phyloP scores from a whole-genome alignment of 345 rosid species.

The Erodium maritimum region DNA sequence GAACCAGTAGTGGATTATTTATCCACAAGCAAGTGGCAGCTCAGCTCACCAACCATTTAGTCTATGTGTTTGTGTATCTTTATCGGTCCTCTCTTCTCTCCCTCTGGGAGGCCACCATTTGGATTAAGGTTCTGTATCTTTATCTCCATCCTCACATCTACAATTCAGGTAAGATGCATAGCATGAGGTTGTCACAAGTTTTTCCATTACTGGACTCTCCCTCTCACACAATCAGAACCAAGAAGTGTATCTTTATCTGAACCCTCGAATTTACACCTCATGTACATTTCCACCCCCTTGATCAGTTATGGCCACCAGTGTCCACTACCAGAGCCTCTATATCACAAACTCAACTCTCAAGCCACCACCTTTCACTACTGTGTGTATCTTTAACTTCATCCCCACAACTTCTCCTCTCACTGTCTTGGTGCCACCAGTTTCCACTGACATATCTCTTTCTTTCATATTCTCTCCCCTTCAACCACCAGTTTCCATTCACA shows the following conservation, averaged over 20 bases:
- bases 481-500: no score
- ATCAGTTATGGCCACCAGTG: neutral
- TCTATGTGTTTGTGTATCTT: neutral
- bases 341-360: neutral
- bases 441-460: no score
- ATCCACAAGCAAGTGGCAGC: neutral
- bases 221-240: neutral
- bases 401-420: no score
- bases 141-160: neutral
- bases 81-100: neutral
- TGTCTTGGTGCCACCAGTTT: no score
- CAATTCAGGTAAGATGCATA: neutral
- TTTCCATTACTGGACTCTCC: neutral
- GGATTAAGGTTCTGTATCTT: neutral
- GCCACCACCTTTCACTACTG: neutral
- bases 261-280: neutral
- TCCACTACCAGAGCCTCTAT: neutral
- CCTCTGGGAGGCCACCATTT: neutral
- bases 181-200: neutral
- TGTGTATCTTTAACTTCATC: neutral
- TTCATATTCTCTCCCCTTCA: no score
- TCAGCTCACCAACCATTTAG: neutral
- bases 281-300: neutral
- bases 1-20: neutral
- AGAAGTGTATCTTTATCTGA: neutral